A percentile compares a stretch with the other conserved stretches of the same genome.
phyloP scores from a whole-genome alignment of 2,329 filamentous ascomycete species.

The Colletotrichum gigasporum region DNA sequence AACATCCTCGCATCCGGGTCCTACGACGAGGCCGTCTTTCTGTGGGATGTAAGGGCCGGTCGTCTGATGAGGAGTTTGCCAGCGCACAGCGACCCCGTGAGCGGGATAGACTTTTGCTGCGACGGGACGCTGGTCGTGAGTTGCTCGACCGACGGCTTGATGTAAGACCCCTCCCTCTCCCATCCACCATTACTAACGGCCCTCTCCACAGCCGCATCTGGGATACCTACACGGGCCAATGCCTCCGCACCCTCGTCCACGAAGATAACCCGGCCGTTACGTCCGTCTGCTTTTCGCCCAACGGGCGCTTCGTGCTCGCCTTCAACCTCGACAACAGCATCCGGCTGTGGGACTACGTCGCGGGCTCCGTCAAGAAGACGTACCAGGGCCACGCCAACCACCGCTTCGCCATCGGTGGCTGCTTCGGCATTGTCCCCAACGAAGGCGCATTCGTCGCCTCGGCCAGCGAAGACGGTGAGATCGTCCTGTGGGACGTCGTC shows the following conservation, averaged over 20 bases:
- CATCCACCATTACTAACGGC: slow-evolving; percentile 16
- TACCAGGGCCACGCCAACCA: slow-evolving; percentile 93
- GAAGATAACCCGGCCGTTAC: slow-evolving; percentile 94
- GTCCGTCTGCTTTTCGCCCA: slow-evolving; percentile 91
- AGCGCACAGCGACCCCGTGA: slow-evolving; percentile 94
- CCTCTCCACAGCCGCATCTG: slow-evolving; percentile 75
- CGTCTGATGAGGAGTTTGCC: slow-evolving; percentile 89
- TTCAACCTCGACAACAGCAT: slow-evolving; percentile 92
- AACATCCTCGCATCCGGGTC: slow-evolving; percentile 96
- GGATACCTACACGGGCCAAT: slow-evolving; percentile 96
- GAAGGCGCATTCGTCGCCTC: slow-evolving; percentile 73
- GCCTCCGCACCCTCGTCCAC: slow-evolving; percentile 91
- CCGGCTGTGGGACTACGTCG: slow-evolving; percentile 93
- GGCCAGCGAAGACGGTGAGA: slow-evolving; percentile 86
- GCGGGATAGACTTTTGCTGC: slow-evolving; percentile 89
- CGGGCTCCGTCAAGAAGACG: slow-evolving; percentile 92
- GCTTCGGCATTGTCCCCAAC: slow-evolving; percentile 71
- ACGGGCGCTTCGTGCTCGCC: slow-evolving; percentile 91
- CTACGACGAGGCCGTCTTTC: slow-evolving; percentile 95
- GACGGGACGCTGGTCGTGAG: slow-evolving; percentile 94
- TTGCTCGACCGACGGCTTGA: slow-evolving; percentile 90
- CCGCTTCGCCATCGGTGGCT: slow-evolving; percentile 84
- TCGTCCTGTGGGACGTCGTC: slow-evolving; percentile 90
- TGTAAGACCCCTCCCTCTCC: slow-evolving; percentile 58
- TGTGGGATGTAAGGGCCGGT: slow-evolving; percentile 94